Evolutionary conservation across 2,329 filamentous ascomycete species (phyloP).

Genomic region (Phyllosticta paracitricarpa): DNA sequence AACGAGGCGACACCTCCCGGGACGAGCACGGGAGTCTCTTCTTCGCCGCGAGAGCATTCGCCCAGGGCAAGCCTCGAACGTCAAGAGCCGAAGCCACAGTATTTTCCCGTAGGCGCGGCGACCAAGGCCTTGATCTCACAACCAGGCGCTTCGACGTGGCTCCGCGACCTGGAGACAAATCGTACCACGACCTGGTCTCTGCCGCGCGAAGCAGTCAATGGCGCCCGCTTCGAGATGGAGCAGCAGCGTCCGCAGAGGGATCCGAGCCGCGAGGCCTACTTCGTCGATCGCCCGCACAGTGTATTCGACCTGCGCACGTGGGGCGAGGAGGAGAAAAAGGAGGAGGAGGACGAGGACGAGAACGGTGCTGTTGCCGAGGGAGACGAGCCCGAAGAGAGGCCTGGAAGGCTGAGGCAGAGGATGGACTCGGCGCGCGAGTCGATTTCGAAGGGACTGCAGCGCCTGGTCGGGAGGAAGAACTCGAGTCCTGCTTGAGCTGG

Average conservation of each 20-base stretch:
- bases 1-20: background rate
- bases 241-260: background rate
- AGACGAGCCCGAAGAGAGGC: background rate
- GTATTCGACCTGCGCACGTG: background rate
- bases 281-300: background rate
- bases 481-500: background rate
- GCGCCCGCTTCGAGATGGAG: background rate
- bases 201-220: background rate
- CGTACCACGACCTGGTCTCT: background rate
- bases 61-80: background rate
- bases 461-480: background rate
- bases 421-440: background rate
- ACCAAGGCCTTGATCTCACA: background rate
- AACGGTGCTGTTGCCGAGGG: background rate
- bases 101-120: background rate
- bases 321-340: background rate
- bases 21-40: background rate
- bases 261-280: background rate
- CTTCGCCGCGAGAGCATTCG: background rate
- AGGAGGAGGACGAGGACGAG: background rate
- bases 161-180: background rate
- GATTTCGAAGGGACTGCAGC: background rate
- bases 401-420: background rate
- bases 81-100: background rate
- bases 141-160: background rate